Evolutionary conservation across 2,329 filamentous ascomycete species (phyloP).

Genomic region (Pseudopithomyces maydicus): DNA sequence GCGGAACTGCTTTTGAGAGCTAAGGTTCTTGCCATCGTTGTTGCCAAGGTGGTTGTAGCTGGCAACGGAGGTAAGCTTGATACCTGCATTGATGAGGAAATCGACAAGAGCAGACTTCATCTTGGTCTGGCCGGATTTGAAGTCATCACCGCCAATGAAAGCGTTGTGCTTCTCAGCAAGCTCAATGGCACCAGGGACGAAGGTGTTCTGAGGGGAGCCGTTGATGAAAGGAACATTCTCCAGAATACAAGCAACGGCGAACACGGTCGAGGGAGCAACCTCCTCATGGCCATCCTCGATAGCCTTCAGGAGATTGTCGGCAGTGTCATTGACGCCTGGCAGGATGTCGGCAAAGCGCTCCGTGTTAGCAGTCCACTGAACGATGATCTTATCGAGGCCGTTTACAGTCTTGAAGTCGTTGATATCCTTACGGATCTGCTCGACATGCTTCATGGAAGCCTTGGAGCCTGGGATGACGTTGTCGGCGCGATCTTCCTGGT

Average conservation of each 20-base stretch:
- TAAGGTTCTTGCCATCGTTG: constrained; percentile 99
- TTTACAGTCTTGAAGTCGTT: constrained; percentile 89
- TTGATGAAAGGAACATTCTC: constrained; percentile 96
- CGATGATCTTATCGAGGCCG: constrained; percentile 89
- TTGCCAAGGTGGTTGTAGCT: constrained; percentile 99
- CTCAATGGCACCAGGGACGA: constrained; percentile 89
- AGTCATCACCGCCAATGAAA: constrained; percentile 97
- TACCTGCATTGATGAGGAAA: constrained; percentile 97
- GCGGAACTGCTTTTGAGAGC: constrained; percentile 96
- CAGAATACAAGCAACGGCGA: constrained; percentile 91
- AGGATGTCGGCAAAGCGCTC: constrained; percentile 93
- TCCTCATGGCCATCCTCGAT: constrained; percentile 88
- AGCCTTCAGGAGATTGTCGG: constrained; percentile 86
- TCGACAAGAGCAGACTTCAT: constrained; percentile 99
- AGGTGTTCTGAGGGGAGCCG: constrained; percentile 98
- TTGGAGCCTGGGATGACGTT: constrained; percentile 84
- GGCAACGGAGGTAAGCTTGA: constrained; percentile 97
- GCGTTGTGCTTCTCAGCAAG: constrained; percentile 84
- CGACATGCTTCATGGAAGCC: constrained; percentile 85
- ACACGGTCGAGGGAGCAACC: constrained; percentile 93
- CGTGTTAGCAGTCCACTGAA: constrained; percentile 99
- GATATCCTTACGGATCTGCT: constrained; percentile 91
- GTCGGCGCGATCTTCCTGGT: constrained; percentile 95
- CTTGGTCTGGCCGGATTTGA: constrained; percentile 99
- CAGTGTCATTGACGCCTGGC: constrained; percentile 91